These are phyloP conservation scores for Marchantia polymorpha DNA, from an alignment of 225 moss, liverwort and hornwort genomes.

Conservation along the genomic window DNA sequence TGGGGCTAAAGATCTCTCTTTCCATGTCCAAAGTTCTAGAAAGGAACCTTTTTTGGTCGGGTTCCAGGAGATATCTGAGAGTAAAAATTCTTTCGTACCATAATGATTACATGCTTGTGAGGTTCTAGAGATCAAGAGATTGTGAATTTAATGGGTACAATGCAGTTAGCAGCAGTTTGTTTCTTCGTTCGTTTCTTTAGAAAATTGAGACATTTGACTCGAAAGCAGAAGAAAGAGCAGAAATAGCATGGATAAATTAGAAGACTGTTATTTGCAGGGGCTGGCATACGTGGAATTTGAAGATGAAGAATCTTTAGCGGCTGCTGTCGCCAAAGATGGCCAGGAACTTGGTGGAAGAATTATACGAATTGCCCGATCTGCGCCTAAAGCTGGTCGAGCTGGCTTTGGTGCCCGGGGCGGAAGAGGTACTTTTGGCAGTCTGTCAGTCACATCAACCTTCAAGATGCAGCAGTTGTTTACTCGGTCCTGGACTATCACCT, in stretches of 20 bases:
- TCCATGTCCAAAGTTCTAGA: not conserved
- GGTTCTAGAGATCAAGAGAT: too few relatives aligned
- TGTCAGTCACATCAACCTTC: not conserved
- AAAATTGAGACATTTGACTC: too few relatives aligned
- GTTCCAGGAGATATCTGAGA: not conserved
- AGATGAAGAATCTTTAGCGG: constrained; percentile 71
- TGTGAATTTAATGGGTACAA: too few relatives aligned
- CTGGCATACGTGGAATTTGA: constrained; percentile 96
- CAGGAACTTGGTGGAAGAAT: constrained; percentile 68
- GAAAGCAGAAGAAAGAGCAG: too few relatives aligned
- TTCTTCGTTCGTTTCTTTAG: too few relatives aligned
- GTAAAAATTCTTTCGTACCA: too few relatives aligned
- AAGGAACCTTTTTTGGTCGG: not conserved
- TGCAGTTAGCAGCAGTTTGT: too few relatives aligned
- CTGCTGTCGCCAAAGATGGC: constrained; percentile 78
- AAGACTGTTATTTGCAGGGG: constrained; percentile 46
- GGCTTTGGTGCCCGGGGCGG: constrained; percentile 45
- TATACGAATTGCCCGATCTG: constrained; percentile 77
- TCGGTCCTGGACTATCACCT: too few relatives aligned
- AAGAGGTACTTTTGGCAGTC: constrained; percentile 13
- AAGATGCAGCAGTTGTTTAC: too few relatives aligned
- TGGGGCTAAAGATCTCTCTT: not conserved
- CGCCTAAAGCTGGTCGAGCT: constrained; percentile 67
- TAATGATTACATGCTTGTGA: too few relatives aligned
- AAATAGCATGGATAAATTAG: too few relatives aligned